A percentile compares a stretch with the other conserved stretches of the same genome.
phyloP scores from a whole-genome alignment of 2,329 filamentous ascomycete species.

The Fusarium drepaniforme region DNA sequence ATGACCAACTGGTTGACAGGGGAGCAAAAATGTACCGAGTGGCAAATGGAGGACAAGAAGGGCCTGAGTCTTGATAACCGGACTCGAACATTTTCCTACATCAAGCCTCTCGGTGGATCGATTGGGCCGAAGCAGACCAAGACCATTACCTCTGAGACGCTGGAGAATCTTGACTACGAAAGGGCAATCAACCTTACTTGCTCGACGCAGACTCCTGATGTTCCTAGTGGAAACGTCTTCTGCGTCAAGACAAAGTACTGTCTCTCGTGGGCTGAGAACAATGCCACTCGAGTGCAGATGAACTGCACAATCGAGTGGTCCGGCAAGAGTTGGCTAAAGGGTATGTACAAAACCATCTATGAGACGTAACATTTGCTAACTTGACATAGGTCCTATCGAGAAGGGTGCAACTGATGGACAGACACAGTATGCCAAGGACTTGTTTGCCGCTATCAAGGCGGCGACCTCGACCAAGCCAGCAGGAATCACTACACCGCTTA shows the following conservation, averaged over 20 bases:
- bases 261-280: conserved; percentile 90
- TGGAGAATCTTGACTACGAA: conserved; percentile 90
- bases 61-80: conserved; percentile 82
- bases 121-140: conserved; percentile 96
- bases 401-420: conserved; percentile 96
- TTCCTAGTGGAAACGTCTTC: conserved; percentile 94
- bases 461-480: conserved; percentile 77
- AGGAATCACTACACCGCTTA: conserved; percentile 55
- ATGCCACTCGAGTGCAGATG: conserved; percentile 85
- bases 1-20: conserved; percentile 88
- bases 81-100: conserved; percentile 83
- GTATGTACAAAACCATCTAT: conserved; percentile 61
- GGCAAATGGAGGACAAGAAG: conserved; percentile 87
- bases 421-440: conserved; percentile 81
- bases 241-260: conserved; percentile 94
- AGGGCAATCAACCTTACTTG: conserved; percentile 87
- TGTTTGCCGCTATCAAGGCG: conserved; percentile 79
- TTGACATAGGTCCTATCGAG: conserved; percentile 83
- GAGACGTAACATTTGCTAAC: conserved; percentile 45
- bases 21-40: conserved; percentile 90
- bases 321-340: conserved; percentile 98
- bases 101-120: conserved; percentile 86
- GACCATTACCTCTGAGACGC: conserved; percentile 85
- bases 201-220: conserved; percentile 91
- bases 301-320: conserved; percentile 96